These are phyloP conservation scores for Debaryomyces tyrocola DNA, from an alignment of 805 yeast species.

Conservation along the genomic window DNA sequence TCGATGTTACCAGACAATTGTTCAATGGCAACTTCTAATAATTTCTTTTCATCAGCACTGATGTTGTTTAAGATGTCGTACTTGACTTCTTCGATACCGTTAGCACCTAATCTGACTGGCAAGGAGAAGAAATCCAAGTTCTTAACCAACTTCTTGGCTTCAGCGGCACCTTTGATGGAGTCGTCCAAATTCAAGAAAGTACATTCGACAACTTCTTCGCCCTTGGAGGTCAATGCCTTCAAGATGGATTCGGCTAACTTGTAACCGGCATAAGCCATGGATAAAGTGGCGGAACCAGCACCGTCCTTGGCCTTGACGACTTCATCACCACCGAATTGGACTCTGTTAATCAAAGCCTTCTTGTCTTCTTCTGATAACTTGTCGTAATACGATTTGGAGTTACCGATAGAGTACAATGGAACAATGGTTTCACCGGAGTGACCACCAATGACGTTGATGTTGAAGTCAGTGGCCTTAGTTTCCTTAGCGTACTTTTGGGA, in stretches of 20 bases:
- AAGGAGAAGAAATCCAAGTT: conserved; percentile 57
- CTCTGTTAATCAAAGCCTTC: conserved; percentile 76
- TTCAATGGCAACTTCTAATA: conserved; percentile 52
- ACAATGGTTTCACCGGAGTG: conserved; percentile 95
- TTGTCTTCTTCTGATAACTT: conserved; percentile 59
- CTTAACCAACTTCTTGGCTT: conserved; percentile 46
- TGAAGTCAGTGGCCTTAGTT: conserved; percentile 50
- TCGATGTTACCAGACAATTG: conserved; percentile 56
- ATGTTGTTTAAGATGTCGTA: conserved; percentile 50
- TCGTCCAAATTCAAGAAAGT: conserved; percentile 53
- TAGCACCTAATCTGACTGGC: conserved; percentile 55
- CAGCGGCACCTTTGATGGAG: conserved; percentile 50
- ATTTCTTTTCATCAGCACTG: conserved; percentile 53
- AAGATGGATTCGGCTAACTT: conserved; percentile 69
- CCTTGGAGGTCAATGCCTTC: conserved; percentile 45
- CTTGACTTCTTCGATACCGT: conserved; percentile 60
- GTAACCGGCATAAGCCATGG: conserved; percentile 87
- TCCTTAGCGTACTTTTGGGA: conserved; percentile 51
- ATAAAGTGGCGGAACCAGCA: conserved; percentile 80
- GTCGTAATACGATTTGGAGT: conserved; percentile 31
- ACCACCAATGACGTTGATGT: conserved; percentile 84
- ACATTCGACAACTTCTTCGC: conserved; percentile 42
- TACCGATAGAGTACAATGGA: conserved; percentile 64
- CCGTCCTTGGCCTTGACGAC: conserved; percentile 84
- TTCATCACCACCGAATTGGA: conserved; percentile 92